Evolutionary conservation across 2,329 filamentous ascomycete genomes (phyloP).

Genomic region (Coniochaeta prunicola): DNA sequence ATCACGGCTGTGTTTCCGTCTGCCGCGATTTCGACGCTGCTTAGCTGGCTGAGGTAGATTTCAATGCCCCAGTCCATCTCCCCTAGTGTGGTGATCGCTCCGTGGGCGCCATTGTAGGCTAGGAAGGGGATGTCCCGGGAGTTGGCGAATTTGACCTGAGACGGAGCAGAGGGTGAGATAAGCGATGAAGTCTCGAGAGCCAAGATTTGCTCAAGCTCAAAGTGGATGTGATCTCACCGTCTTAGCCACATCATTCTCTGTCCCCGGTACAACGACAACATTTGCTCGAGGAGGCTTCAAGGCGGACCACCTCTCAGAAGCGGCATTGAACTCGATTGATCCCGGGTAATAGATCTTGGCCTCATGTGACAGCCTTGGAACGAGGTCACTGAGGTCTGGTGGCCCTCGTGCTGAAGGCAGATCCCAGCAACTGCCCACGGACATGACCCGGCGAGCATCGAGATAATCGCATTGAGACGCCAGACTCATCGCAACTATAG

Average conservation of each 20-base stretch:
- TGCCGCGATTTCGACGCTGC: slow-evolving; percentile 29
- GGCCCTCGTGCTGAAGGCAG: too few relatives aligned
- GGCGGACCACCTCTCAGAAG: slow-evolving; percentile 37
- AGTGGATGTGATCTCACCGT: slow-evolving; percentile 25
- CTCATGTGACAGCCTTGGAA: slow-evolving; percentile 25
- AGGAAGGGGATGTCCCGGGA: slow-evolving; percentile 40
- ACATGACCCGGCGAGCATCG: too few relatives aligned
- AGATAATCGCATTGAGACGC: too few relatives aligned
- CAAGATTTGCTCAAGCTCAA: too few relatives aligned
- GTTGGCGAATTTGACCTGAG: slow-evolving; percentile 40
- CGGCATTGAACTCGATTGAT: too few relatives aligned
- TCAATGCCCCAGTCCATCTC: slow-evolving; percentile 41
- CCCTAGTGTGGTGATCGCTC: slow-evolving; percentile 39
- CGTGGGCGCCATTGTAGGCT: slow-evolving; percentile 44
- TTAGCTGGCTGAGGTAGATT: slow-evolving; percentile 39
- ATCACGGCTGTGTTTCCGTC: slow-evolving; percentile 39
- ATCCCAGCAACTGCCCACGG: too few relatives aligned
- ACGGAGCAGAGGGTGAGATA: too few relatives aligned
- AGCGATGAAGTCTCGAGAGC: too few relatives aligned
- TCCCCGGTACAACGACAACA: slow-evolving; percentile 37
- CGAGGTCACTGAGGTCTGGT: not conserved
- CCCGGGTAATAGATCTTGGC: too few relatives aligned
- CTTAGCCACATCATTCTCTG: slow-evolving; percentile 39
- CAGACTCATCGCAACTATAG: too few relatives aligned
- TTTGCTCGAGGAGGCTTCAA: slow-evolving; percentile 33